Conservation (phyloP, 163 green algal species). For the Trebouxiophyceae sp. region DNA sequence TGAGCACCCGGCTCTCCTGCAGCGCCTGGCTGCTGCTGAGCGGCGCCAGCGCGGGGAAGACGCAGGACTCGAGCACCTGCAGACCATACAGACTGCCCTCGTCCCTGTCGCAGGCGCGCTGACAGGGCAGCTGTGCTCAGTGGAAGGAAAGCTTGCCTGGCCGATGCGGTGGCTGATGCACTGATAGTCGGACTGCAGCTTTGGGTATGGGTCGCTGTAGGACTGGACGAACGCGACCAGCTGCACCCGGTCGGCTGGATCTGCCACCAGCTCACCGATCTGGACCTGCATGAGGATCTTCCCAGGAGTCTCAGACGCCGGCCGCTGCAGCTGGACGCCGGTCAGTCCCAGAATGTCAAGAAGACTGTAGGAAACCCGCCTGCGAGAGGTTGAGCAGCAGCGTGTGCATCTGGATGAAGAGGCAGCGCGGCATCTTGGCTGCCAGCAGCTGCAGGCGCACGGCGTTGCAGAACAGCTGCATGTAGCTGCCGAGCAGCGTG, state of each 20-base stretch:
- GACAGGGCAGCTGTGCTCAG: no score
- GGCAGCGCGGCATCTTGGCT: not conserved
- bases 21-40: no score
- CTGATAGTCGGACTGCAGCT: conserved; percentile 6
- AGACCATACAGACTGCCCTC: not conserved
- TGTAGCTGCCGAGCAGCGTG: conserved; percentile 7
- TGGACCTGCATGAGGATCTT: not conserved
- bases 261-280: not conserved
- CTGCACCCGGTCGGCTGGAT: not conserved
- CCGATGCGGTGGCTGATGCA: not conserved
- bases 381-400: conserved; percentile 1
- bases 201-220: not conserved
- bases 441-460: conserved; percentile 6
- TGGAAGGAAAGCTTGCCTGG: no score
- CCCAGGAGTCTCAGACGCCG: no score
- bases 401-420: conserved; percentile 11
- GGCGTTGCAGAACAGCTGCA: conserved; percentile 11
- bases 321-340: no score
- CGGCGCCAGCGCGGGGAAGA: conserved; percentile 8
- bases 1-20: no score
- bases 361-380: no score
- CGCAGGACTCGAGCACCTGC: conserved; percentile 6
- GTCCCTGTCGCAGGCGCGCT: not conserved
- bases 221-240: conserved; percentile 3
- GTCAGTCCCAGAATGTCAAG: no score